Base-by-base conservation (phyloP, 2,329 filamentous ascomycete genomes). In the Ceratocystis cacaofunesta region DNA sequence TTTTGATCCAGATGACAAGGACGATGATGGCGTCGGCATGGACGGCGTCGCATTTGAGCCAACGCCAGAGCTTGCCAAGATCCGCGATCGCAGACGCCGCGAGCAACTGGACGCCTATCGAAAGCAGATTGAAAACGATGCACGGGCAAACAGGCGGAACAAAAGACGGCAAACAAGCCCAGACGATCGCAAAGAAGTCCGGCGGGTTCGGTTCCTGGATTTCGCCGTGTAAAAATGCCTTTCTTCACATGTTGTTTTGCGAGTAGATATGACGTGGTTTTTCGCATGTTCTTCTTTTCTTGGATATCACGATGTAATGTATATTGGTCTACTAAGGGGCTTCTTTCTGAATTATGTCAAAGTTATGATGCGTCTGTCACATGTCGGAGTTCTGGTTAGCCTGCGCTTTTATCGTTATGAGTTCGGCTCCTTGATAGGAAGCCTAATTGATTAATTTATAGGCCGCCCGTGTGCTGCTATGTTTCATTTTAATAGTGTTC, bases 31-130 rank as follows among this genome's bases (percentile, higher is more conserved):
- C 62, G 82, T 80, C 2, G 85, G 85, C 25, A 83, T 87, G 70
- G 86, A 87, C 71, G 85, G 85, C 4, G 83, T 87, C 67, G 85
- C 85, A 0, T 87, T 87, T 74, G 83, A 79, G 70, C 84, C 85
- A 1, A 86, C 83, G 0, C 78, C 84, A 5, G 83, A 82, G 22
- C 76, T 85, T 57, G 84, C 83, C 5, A 79, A 83, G 66, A 79
- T 80, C 3, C 78, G 84, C 19, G 76, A 79, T 1, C 77, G 82
- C 73, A 83, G 81, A 71, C 77, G 84, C 50, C 78, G 78, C 66
- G 80, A 83, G 72, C 85, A 87, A 72, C 78, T 87, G 70, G 79
- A 79, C 8, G 84, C 85, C 58, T 87, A 86, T 71, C 79, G 76
- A 69, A 83, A 79, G 69, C 78, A 84, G 25, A 83, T 86, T 70